Conservation (phyloP, 2,329 filamentous ascomycete genomes). For the Ophiosphaerella narmari region DNA sequence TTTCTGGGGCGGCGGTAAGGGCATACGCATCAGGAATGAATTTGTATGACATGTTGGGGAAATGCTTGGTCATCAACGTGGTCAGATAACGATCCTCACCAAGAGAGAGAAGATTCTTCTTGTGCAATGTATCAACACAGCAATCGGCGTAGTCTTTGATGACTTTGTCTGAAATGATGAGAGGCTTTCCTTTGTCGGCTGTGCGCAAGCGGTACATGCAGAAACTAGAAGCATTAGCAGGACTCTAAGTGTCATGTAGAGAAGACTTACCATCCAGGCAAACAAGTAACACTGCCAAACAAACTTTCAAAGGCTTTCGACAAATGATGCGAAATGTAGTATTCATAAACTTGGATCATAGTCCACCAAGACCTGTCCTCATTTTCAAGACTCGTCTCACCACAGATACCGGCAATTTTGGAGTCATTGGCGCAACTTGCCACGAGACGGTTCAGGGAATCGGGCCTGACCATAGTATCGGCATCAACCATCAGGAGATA, state of each 20-base stretch:
- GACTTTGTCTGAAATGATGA: slow-evolving; percentile 89
- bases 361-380: slow-evolving; percentile 97
- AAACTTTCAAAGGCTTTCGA: slow-evolving; percentile 97
- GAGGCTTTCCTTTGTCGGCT: slow-evolving; percentile 87
- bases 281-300: slow-evolving; percentile 96
- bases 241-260: neutral
- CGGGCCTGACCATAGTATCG: slow-evolving; percentile 90
- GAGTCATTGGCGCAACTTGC: slow-evolving; percentile 91
- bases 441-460: slow-evolving; percentile 89
- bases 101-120: slow-evolving; percentile 89
- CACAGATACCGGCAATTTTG: slow-evolving; percentile 96
- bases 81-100: slow-evolving; percentile 98
- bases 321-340: slow-evolving; percentile 97
- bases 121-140: slow-evolving; percentile 90
- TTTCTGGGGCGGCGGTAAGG: slow-evolving; percentile 89
- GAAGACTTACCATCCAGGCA: slow-evolving; percentile 89
- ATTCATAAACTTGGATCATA: slow-evolving; percentile 99
- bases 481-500: slow-evolving; percentile 98
- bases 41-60: slow-evolving; percentile 94
- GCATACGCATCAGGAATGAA: slow-evolving; percentile 93
- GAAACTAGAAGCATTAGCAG: slow-evolving; percentile 67
- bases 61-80: slow-evolving; percentile 97
- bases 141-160: slow-evolving; percentile 88
- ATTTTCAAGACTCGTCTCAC: slow-evolving; percentile 94
- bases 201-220: slow-evolving; percentile 97